Evolutionary conservation across 495 filamentous ascomycete genomes (phyloP).

Genomic region (Darksidea phi): DNA sequence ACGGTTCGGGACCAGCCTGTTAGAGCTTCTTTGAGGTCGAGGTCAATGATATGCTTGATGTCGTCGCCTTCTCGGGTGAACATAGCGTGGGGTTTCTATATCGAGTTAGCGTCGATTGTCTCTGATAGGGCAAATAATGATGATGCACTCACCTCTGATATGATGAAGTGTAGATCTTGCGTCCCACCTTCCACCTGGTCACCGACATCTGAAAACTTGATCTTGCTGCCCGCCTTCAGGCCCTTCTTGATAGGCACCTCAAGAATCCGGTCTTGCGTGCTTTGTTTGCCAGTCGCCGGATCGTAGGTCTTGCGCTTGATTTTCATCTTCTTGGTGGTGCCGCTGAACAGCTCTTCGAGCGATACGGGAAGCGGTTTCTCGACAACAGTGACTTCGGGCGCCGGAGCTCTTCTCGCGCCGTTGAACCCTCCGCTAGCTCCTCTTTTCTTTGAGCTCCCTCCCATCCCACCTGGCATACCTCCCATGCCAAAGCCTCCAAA

Average conservation of each 20-base stretch:
- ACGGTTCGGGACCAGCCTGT: slow-evolving; percentile 90
- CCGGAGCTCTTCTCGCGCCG: slow-evolving; percentile 52
- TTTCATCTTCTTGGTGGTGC: slow-evolving; percentile 91
- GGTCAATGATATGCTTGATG: slow-evolving; percentile 68
- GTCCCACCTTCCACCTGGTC: slow-evolving; percentile 97
- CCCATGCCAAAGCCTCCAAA: slow-evolving; percentile 44
- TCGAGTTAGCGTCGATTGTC: slow-evolving; percentile 13
- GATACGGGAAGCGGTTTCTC: slow-evolving; percentile 79
- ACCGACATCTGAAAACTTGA: slow-evolving; percentile 93
- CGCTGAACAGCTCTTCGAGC: slow-evolving; percentile 82
- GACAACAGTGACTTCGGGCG: slow-evolving; percentile 86
- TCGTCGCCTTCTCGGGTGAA: slow-evolving; percentile 87
- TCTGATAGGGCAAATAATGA: not conserved
- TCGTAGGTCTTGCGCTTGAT: slow-evolving; percentile 97
- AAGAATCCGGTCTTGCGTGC: slow-evolving; percentile 80
- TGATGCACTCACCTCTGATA: slow-evolving; percentile 76
- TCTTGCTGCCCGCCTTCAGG: slow-evolving; percentile 92
- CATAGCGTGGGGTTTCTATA: slow-evolving; percentile 75
- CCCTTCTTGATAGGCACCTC: slow-evolving; percentile 94
- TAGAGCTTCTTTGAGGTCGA: slow-evolving; percentile 93
- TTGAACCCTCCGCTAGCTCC: slow-evolving; percentile 48
- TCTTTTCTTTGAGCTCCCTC: slow-evolving; percentile 38
- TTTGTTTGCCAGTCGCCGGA: slow-evolving; percentile 70
- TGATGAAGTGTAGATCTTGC: slow-evolving; percentile 91
- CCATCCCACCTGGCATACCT: slow-evolving; percentile 36